A percentile compares a stretch with the other conserved stretches of the same genome.
Conservation (phyloP, 2,329 filamentous ascomycete genomes). For the Aspergillus alliaceus region DNA sequence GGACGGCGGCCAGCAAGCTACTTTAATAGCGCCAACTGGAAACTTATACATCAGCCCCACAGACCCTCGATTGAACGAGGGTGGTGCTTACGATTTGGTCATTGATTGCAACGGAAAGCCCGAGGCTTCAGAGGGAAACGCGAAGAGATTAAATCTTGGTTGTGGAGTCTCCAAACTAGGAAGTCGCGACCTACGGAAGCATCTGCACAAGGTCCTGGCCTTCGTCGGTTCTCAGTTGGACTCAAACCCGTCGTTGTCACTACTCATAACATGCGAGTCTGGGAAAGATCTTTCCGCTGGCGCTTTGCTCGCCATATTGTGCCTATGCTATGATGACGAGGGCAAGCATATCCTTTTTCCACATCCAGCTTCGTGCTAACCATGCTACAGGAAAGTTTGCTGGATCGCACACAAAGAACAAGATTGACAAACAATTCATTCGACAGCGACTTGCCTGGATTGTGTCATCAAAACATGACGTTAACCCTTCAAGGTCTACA, state of each 20-base stretch:
- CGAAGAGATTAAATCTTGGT: slow-evolving; percentile 54
- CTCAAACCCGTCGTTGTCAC: slow-evolving; percentile 29
- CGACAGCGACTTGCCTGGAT: slow-evolving; percentile 78
- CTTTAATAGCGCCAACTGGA: slow-evolving; percentile 38
- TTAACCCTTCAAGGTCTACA: slow-evolving; percentile 80
- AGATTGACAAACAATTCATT: slow-evolving; percentile 73
- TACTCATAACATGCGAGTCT: slow-evolving; percentile 69
- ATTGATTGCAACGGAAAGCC: slow-evolving; percentile 39
- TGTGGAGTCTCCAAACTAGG: slow-evolving; percentile 74
- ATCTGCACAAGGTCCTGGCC: slow-evolving; percentile 62
- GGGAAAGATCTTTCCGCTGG: slow-evolving; percentile 82
- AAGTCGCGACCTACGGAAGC: slow-evolving; percentile 75
- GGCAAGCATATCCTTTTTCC: slow-evolving; percentile 48
- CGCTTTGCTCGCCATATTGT: slow-evolving; percentile 72
- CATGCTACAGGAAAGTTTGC: slow-evolving; percentile 31
- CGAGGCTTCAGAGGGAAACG: slow-evolving; percentile 36
- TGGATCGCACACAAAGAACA: slow-evolving; percentile 23
- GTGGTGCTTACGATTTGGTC: slow-evolving; percentile 47
- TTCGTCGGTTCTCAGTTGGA: slow-evolving; percentile 50
- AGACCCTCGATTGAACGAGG: slow-evolving; percentile 31
- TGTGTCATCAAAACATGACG: slow-evolving; percentile 73
- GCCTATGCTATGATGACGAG: slow-evolving; percentile 67
- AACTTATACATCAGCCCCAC: slow-evolving; percentile 35
- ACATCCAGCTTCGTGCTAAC: neutral
- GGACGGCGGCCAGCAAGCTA: slow-evolving; percentile 22